Evolutionary conservation across 2,329 filamentous ascomycete genomes (phyloP).

Genomic region (Talaromyces sp.): DNA sequence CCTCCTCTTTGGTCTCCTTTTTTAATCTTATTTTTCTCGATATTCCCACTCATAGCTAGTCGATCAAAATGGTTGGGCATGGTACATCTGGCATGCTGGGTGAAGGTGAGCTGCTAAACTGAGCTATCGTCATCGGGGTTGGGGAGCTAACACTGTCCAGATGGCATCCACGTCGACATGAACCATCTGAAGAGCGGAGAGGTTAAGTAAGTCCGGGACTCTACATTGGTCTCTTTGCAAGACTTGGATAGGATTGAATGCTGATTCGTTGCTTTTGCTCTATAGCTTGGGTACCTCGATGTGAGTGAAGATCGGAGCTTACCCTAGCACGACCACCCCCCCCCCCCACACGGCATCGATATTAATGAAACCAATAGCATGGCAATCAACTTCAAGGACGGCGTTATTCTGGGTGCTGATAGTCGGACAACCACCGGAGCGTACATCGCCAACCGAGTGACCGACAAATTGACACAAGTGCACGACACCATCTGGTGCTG

Average conservation of each 20-base stretch:
- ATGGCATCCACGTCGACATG: constrained; percentile 99
- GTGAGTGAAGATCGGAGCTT: constrained; percentile 56
- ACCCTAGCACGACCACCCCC: constrained; percentile 9
- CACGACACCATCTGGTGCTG: constrained; percentile 99
- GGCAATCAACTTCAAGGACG: constrained; percentile 98
- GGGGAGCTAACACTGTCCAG: constrained; percentile 52
- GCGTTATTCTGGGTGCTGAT: constrained; percentile 94
- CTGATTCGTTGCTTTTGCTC: constrained; percentile 26
- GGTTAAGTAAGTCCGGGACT: constrained; percentile 75
- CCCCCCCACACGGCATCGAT: constrained; percentile 25
- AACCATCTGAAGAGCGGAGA: constrained; percentile 97
- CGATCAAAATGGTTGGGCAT: constrained; percentile 43
- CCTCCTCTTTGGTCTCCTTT: constrained; percentile 1
- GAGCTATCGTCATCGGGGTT: constrained; percentile 21
- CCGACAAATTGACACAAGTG: constrained; percentile 97
- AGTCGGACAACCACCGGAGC: constrained; percentile 95
- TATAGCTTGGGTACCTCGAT: constrained; percentile 92
- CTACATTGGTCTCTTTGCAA: background rate
- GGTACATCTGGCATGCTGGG: constrained; percentile 47
- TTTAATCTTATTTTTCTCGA: constrained; percentile 6
- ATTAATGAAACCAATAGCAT: constrained; percentile 63
- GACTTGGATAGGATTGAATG: constrained; percentile 24
- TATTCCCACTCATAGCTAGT: background rate
- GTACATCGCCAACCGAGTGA: constrained; percentile 98
- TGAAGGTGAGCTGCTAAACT: constrained; percentile 47